These are phyloP conservation scores for Logfia minima DNA, from an alignment of 129 eudicot genomes.

Conservation along the genomic window DNA sequence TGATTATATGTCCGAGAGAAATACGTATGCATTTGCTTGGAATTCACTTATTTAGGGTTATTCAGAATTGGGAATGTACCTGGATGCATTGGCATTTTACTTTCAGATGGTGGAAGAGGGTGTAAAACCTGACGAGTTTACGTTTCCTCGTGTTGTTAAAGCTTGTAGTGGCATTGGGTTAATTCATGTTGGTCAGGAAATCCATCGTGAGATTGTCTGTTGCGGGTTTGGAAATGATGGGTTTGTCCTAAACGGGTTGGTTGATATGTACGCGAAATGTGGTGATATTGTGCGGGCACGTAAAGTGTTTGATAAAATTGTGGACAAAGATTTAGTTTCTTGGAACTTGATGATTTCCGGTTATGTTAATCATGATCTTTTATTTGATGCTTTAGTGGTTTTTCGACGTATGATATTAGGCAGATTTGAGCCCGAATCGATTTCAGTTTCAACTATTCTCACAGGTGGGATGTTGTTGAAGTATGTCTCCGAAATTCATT, in stretches of 20 bases:
- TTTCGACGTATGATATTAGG: constrained; percentile 45
- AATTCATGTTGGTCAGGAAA: constrained; percentile 65
- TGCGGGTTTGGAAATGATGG: constrained; percentile 55
- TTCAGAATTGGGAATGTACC: too few relatives aligned
- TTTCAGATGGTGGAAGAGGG: too few relatives aligned
- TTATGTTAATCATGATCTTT: constrained; percentile 52
- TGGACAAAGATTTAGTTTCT: constrained; percentile 58
- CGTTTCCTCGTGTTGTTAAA: constrained; percentile 79
- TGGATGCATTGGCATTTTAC: too few relatives aligned
- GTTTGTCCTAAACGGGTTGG: constrained; percentile 66
- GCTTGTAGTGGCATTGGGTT: constrained; percentile 80
- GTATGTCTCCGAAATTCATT: constrained; percentile 54
- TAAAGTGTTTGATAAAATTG: constrained; percentile 56
- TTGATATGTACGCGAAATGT: constrained; percentile 89
- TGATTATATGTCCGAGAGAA: too few relatives aligned
- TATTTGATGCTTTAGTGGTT: constrained; percentile 38
- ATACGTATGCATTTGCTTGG: too few relatives aligned
- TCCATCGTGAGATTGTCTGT: constrained; percentile 76
- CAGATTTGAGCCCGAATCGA: constrained; percentile 50
- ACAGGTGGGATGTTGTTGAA: constrained; percentile 31
- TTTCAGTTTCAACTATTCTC: constrained; percentile 58
- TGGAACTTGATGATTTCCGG: constrained; percentile 78
- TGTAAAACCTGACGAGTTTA: constrained; percentile 66
- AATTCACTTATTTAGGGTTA: too few relatives aligned
- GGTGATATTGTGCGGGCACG: constrained; percentile 80